These are phyloP conservation scores for Cicer pinnatifidum DNA, from an alignment of 306 rosid species.

Conservation along the genomic window DNA sequence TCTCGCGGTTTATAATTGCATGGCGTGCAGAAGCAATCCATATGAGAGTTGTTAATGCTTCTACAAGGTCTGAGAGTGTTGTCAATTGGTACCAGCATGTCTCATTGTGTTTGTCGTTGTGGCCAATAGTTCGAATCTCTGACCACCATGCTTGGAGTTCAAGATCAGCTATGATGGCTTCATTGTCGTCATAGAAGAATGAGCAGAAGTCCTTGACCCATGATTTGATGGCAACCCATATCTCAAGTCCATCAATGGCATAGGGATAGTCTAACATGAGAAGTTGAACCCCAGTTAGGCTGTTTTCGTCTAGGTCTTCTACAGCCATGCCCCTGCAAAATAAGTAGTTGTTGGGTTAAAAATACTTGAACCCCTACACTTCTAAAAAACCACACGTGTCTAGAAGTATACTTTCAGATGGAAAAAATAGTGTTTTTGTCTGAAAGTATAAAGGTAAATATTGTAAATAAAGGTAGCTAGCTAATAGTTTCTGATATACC, in stretches of 20 bases:
- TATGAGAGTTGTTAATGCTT: constrained; percentile 67
- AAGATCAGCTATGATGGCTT: constrained; percentile 52
- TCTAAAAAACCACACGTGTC: no score
- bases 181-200: constrained; percentile 61
- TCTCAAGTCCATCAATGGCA: constrained; percentile 76
- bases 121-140: constrained; percentile 66
- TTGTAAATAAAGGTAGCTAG: not conserved
- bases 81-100: constrained; percentile 62
- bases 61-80: constrained; percentile 55
- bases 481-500: constrained; percentile 48
- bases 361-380: no score
- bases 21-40: constrained; percentile 75
- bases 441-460: not conserved
- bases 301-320: constrained; percentile 51
- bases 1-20: constrained; percentile 67
- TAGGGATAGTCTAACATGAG: constrained; percentile 73
- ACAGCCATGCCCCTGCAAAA: constrained; percentile 66
- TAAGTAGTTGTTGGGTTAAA: no score
- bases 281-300: constrained; percentile 64
- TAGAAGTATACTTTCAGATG: no score
- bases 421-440: no score
- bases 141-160: constrained; percentile 82
- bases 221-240: constrained; percentile 71
- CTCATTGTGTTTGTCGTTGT: constrained; percentile 57
- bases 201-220: constrained; percentile 71